These are phyloP conservation scores for Pleurotus salmoneostramineus DNA, from an alignment of 768 basidiomycete genomes.

Conservation along the genomic window DNA sequence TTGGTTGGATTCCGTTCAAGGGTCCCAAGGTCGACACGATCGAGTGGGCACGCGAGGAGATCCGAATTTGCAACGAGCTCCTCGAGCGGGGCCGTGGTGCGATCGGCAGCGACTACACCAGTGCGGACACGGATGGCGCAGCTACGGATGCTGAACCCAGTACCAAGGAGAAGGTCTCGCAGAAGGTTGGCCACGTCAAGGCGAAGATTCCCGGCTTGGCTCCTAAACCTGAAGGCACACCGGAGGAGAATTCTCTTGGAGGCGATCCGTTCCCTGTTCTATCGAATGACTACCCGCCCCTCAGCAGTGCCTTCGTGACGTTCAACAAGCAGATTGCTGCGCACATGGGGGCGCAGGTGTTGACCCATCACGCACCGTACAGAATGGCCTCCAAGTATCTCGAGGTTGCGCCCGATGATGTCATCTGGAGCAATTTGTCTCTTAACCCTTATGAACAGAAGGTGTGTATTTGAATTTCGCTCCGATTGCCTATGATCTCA, in stretches of 20 bases:
- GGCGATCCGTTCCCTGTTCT: constrained; percentile 20
- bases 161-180: constrained; percentile 3
- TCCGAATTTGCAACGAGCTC: constrained; percentile 46
- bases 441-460: constrained; percentile 88
- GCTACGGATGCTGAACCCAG: not conserved
- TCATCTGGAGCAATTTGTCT: constrained; percentile 88
- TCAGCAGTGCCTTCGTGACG: constrained; percentile 80
- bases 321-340: constrained; percentile 94
- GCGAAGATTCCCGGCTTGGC: constrained; percentile 1
- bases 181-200: not conserved
- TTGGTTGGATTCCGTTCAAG: constrained; percentile 52
- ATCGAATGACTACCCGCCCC: constrained; percentile 41
- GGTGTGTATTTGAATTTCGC: constrained; percentile 20
- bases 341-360: constrained; percentile 75
- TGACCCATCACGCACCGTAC: constrained; percentile 81
- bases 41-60: constrained; percentile 82
- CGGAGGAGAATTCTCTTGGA: constrained; percentile 16
- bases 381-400: constrained; percentile 70
- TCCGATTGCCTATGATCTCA: not conserved
- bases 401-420: constrained; percentile 84
- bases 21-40: constrained; percentile 94
- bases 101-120: constrained; percentile 25
- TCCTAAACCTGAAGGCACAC: not conserved
- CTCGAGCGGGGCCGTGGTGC: constrained; percentile 47
- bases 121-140: constrained; percentile 4